phyloP scores from a whole-genome alignment of 768 basidiomycete species.

The Lentinula aciculospora region DNA sequence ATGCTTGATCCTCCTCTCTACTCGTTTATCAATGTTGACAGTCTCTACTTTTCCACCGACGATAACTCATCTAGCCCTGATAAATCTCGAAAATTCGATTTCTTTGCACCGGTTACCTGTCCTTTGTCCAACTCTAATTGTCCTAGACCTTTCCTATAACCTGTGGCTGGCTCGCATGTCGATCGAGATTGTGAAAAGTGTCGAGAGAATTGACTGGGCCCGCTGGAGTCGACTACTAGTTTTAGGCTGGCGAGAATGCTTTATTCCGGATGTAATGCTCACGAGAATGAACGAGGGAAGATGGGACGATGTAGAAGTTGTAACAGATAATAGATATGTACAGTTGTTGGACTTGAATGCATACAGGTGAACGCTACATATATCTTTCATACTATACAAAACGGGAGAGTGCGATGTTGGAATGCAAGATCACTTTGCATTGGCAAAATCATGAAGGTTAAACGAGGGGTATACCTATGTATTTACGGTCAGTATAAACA shows the following conservation, averaged over 20 bases:
- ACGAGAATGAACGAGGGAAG: constrained; percentile 49
- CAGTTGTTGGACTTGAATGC: neutral
- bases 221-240: constrained; percentile 48
- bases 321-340: constrained; percentile 1
- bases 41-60: constrained; percentile 56
- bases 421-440: constrained; percentile 13
- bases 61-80: constrained; percentile 54
- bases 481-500: constrained; percentile 8
- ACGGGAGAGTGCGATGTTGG: neutral
- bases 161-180: constrained; percentile 28
- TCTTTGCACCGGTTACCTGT: constrained; percentile 53
- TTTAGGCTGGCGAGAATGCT: constrained; percentile 53
- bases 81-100: constrained; percentile 42
- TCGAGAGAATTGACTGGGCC: constrained; percentile 54
- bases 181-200: constrained; percentile 24
- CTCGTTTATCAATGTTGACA: constrained; percentile 35
- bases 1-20: constrained; percentile 47
- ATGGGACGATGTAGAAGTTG: constrained; percentile 51
- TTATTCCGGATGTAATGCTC: constrained; percentile 34
- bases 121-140: constrained; percentile 53
- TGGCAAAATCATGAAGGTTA: constrained; percentile 48
- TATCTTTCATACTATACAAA: neutral
- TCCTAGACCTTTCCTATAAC: constrained; percentile 70
- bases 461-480: constrained; percentile 44
- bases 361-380: too few species aligned